Evolutionary conservation across 139 green algal species (phyloP), one percentile per base, ranked within the genome.

Genomic region (Pycnococcus provasolii): DNA sequence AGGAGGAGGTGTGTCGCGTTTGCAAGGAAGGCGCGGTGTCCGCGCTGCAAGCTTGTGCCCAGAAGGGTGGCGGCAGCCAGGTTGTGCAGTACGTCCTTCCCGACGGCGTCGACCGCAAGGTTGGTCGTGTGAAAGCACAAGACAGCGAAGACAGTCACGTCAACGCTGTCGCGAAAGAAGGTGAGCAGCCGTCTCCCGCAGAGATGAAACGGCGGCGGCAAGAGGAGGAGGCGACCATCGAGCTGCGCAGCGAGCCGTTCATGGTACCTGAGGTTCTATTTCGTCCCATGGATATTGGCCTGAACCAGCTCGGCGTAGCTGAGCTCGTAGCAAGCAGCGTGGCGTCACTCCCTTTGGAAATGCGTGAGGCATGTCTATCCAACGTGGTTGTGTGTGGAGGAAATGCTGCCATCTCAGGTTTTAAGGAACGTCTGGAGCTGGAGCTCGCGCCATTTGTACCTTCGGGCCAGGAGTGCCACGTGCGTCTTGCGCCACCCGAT

Each of bases 161-260:
- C 4, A 45, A 66, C 41, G 60, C 53, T 9, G 48, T 7, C 37
- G 39, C 44, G n/a, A 26, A 26, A 26, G 26, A 26, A 26, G 26
- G 26, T 26, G 26, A 26, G 26, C 26, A 26, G 26, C 26, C 26
- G 26, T 8, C 3, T 67, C 4, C n/a, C 41, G 8, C 13, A 8
- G 46, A 39, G 3, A 42, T 13, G 37, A 65, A 47, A n/a, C 58
- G n/a, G 42, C 39, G 42, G 41, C 50, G 41, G 46, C 53, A 66
- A 41, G 58, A 64, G 54, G 15, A 45, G n/a, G 65, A 5, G 46
- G 42, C n/a, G 42, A 3, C 6, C 42, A 53, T 7, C 54, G 52
- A 8, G 61, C 75, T 98, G 8, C 93, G 91, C 73, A 96, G 95
- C 73, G 92, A 98, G 80, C 84, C 90, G n/a, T 98, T 98, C 83